These are phyloP conservation scores for Saraca asoca DNA, from an alignment of 331 rosid genomes.

Conservation along the genomic window DNA sequence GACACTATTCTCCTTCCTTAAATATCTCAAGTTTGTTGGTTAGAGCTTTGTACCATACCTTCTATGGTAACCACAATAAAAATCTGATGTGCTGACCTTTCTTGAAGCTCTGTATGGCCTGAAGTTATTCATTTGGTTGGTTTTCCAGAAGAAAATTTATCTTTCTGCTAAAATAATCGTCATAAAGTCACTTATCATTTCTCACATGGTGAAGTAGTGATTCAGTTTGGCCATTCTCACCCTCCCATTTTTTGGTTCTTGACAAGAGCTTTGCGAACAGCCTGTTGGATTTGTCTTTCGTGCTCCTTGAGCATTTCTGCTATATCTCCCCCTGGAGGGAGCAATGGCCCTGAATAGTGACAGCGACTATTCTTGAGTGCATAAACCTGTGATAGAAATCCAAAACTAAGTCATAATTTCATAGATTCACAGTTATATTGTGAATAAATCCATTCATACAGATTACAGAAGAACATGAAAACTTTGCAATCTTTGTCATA, in stretches of 20 bases:
- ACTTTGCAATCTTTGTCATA: no score
- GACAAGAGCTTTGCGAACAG: conserved; percentile 70
- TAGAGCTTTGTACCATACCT: no score
- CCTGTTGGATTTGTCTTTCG: conserved; percentile 74
- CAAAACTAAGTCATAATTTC: conserved; percentile 15
- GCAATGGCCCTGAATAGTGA: conserved; percentile 76
- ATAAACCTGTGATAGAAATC: conserved; percentile 44
- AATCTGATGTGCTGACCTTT: conserved; percentile 2
- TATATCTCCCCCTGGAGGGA: conserved; percentile 64
- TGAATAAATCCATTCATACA: no score
- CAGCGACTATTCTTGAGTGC: conserved; percentile 49
- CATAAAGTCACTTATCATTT: conserved; percentile 39
- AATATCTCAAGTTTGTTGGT: no score
- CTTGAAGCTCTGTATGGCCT: conserved; percentile 31
- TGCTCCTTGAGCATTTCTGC: conserved; percentile 86
- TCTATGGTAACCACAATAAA: background rate
- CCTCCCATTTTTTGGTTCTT: conserved; percentile 38
- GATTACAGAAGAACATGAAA: no score
- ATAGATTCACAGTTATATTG: background rate
- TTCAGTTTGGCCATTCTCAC: conserved; percentile 52
- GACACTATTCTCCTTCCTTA: no score
- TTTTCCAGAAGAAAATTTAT: conserved; percentile 21
- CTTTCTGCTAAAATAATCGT: background rate
- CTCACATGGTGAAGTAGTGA: conserved; percentile 52
- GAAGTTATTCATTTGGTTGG: conserved; percentile 10